A percentile compares a stretch with the other conserved stretches of the same genome.
Conservation (phyloP, 2,329 filamentous ascomycete species). For the Dothidotthia symphoricarpi region DNA sequence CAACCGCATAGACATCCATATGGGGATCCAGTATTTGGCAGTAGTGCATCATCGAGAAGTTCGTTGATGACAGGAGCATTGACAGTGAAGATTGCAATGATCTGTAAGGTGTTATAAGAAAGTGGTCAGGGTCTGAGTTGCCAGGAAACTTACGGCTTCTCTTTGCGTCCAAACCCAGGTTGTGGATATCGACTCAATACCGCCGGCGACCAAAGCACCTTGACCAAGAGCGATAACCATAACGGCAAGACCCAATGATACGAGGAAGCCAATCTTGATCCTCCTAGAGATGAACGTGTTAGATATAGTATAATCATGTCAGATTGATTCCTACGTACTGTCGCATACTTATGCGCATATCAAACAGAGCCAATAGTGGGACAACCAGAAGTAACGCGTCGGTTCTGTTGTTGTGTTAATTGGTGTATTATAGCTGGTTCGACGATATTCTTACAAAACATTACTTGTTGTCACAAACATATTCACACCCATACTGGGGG, state of each 20-base stretch:
- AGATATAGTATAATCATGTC: too few relatives aligned
- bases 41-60: neutral
- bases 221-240: slow-evolving; percentile 5
- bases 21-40: too few relatives aligned
- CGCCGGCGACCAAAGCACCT: slow-evolving; percentile 1
- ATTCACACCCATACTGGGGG: neutral
- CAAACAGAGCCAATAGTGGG: neutral
- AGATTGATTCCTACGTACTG: too few relatives aligned
- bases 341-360: slow-evolving; percentile 1
- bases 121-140: neutral
- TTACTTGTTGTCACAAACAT: slow-evolving; percentile 1
- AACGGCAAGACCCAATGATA: slow-evolving; percentile 4
- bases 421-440: too few relatives aligned
- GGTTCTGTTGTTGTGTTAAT: neutral
- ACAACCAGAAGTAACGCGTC: slow-evolving; percentile 1
- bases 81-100: slow-evolving; percentile 1
- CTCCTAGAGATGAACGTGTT: neutral
- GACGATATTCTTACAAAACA: slow-evolving; percentile 1
- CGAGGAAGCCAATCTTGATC: slow-evolving; percentile 1
- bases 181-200: too few relatives aligned
- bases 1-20: too few relatives aligned
- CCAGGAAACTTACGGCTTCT: neutral
- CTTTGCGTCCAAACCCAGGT: slow-evolving; percentile 4
- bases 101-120: too few relatives aligned
- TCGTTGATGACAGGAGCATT: slow-evolving; percentile 1